phyloP scores from a whole-genome alignment of 352 stramenopile species.

The Globisporangium nagaii region DNA sequence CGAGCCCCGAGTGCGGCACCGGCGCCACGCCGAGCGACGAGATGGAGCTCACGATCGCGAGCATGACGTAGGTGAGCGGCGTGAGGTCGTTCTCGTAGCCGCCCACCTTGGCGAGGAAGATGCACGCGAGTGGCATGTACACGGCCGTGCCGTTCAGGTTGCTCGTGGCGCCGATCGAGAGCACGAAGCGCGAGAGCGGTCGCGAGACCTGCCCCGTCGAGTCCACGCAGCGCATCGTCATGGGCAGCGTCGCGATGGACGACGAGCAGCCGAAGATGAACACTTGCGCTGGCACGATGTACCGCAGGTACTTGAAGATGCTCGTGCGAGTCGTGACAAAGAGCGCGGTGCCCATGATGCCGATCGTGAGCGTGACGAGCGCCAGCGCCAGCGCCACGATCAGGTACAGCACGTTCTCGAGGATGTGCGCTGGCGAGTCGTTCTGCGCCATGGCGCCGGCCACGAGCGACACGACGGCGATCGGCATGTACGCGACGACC shows the following conservation, averaged over 20 bases:
- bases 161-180: constrained; percentile 60
- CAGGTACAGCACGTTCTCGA: constrained; percentile 49
- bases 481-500: constrained; percentile 56
- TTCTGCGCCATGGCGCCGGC: constrained; percentile 57
- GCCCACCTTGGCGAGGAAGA: constrained; percentile 69
- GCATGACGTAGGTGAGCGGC: constrained; percentile 45
- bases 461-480: constrained; percentile 73
- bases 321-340: constrained; percentile 52
- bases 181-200: constrained; percentile 52
- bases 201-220: constrained; percentile 54
- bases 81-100: constrained; percentile 52
- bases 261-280: constrained; percentile 79
- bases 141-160: constrained; percentile 74
- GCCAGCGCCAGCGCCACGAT: constrained; percentile 38
- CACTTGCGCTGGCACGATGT: constrained; percentile 67
- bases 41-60: constrained; percentile 64
- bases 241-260: constrained; percentile 73
- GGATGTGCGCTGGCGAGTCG: constrained; percentile 28
- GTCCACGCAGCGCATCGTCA: constrained; percentile 75
- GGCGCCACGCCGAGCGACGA: constrained; percentile 65
- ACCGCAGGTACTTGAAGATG: constrained; percentile 60
- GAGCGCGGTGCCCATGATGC: constrained; percentile 42
- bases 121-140: constrained; percentile 67
- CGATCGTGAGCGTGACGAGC: constrained; percentile 42
- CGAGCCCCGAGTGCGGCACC: constrained; percentile 64